These are phyloP conservation scores for Ilyonectria mors-panacis DNA, from an alignment of 2,329 filamentous ascomycete species.

Conservation along the genomic window DNA sequence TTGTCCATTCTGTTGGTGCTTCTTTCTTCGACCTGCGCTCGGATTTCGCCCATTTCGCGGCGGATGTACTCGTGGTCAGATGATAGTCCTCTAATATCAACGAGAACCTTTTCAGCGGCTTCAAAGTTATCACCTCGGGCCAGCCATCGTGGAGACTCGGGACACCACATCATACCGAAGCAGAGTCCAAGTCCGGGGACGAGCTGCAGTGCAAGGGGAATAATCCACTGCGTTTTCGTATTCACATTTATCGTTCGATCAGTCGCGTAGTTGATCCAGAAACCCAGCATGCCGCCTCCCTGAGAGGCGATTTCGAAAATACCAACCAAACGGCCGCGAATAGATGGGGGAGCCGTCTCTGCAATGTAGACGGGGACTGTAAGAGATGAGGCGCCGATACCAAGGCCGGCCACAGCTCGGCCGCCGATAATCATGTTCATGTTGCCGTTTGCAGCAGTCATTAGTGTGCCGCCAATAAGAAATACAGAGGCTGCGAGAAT, in stretches of 20 bases:
- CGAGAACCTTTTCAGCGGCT: slow-evolving; percentile 53
- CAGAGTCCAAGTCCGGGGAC: slow-evolving; percentile 69
- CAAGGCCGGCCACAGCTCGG: slow-evolving; percentile 66
- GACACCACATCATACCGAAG: slow-evolving; percentile 69
- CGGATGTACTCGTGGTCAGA: slow-evolving; percentile 54
- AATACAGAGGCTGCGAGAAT: slow-evolving; percentile 61
- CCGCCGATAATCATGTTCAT: slow-evolving; percentile 61
- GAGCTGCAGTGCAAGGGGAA: slow-evolving; percentile 71
- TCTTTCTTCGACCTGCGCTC: slow-evolving; percentile 68
- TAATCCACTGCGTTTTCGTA: slow-evolving; percentile 61
- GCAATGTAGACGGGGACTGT: slow-evolving; percentile 62
- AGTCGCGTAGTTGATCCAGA: slow-evolving; percentile 55
- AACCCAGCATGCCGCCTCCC: slow-evolving; percentile 56
- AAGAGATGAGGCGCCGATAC: slow-evolving; percentile 65
- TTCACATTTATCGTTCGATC: slow-evolving; percentile 50
- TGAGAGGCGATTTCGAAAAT: slow-evolving; percentile 62
- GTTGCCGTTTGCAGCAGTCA: slow-evolving; percentile 52
- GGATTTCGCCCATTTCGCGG: slow-evolving; percentile 71
- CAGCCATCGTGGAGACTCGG: slow-evolving; percentile 73
- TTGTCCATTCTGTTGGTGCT: slow-evolving; percentile 50
- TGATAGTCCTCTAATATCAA: slow-evolving; percentile 54
- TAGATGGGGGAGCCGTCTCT: slow-evolving; percentile 62
- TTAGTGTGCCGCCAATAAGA: slow-evolving; percentile 53
- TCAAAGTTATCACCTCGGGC: slow-evolving; percentile 72
- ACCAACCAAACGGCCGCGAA: slow-evolving; percentile 65